phyloP scores from a whole-genome alignment of 306 rosid species.

The Vigna angularis region DNA sequence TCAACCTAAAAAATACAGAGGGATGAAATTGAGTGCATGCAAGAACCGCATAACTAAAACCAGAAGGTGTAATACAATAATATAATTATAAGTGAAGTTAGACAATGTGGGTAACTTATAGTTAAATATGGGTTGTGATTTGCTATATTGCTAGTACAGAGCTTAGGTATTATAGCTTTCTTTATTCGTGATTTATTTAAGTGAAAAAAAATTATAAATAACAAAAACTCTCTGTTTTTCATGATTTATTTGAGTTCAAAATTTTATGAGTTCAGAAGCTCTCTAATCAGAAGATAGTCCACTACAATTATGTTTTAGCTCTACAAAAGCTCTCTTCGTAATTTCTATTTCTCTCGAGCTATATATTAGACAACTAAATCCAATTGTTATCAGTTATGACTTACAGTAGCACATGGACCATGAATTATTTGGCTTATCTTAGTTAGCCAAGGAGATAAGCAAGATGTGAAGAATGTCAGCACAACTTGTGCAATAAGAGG shows the following conservation, averaged over 20 bases:
- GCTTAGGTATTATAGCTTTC: background rate
- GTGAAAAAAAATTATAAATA: no score
- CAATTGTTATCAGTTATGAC: no score
- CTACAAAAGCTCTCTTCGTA: no score
- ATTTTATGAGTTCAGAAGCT: background rate
- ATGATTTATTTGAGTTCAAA: background rate
- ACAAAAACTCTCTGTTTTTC: background rate
- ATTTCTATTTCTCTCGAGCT: background rate
- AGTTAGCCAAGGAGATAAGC: no score
- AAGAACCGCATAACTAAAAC: constrained; percentile 7
- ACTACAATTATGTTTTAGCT: background rate
- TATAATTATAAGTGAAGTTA: background rate
- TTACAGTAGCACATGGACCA: no score
- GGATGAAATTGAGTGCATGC: constrained; percentile 23
- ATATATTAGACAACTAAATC: background rate
- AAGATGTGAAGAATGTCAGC: no score
- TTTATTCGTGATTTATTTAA: no score
- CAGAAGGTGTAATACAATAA: background rate
- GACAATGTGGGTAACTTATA: background rate
- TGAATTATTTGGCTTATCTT: no score
- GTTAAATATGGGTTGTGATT: background rate
- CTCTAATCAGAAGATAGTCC: constrained; percentile 1
- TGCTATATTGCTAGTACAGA: background rate
- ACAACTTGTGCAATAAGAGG: no score
- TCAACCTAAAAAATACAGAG: constrained; percentile 66